Evolutionary conservation across 2,329 filamentous ascomycete species (phyloP), one percentile per base, ranked within the genome.

Genomic region (Orbilia brochopaga): DNA sequence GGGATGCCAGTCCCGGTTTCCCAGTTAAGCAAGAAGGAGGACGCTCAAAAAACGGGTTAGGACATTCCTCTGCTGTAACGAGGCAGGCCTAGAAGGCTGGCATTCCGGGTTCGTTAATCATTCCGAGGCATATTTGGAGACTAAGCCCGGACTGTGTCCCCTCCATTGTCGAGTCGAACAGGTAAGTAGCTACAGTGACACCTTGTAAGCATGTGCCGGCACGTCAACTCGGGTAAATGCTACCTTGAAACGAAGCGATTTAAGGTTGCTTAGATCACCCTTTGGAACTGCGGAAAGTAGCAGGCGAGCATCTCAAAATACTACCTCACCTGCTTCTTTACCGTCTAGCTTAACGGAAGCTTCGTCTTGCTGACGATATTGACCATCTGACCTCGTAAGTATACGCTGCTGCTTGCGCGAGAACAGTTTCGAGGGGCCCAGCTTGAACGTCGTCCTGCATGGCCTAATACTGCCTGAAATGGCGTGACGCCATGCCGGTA

Each of bases 341-440:
- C 60, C 32, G 13, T 60, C 55, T 72, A 65, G 60, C 50, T 56
- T 27, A 19, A 46, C 13, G 50, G 23, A 40, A 40, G 42, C 56
- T 21, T 57, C 55, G 37, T 65, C 60, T 65, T 52, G 67, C 60
- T 72, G 67, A 56, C 44, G 55, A 60, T 63, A 72, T 64, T 57
- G 55, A 52, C 60, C 67, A 72, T 72, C 60, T 72, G 67, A 72
- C 67, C 53, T 60, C 42, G 64, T 61, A 69, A 50, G 42, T 17
- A 57, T 40, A 19, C 23, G 23, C 40, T 53, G 37, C n/a, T 64
- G 23, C 32, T 65, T 52, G 19, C 35, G n/a, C 48, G 24, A 61
- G 51, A 30, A 50, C 51, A 54, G 51, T 50, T 35, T 53, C 60
- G 56, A 24, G 48, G 42, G 7, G 42, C 24, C 27, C 15, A 53